Conservation (phyloP, 2,329 filamentous ascomycete species). For the Cytospora mali region DNA sequence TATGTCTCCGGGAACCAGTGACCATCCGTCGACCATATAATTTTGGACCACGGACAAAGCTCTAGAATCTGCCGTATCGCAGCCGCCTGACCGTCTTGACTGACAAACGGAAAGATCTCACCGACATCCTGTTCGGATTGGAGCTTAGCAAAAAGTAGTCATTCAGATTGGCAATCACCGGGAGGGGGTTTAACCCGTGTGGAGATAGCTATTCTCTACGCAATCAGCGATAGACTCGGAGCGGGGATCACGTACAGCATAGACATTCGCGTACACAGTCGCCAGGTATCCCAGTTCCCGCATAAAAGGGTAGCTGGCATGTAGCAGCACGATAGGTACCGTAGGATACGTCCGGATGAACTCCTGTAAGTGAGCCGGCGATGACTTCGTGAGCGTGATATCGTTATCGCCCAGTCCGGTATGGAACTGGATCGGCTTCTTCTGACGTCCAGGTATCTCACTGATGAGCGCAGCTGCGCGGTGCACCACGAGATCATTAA, state of each 20-base stretch:
- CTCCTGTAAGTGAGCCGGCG: slow-evolving; percentile 73
- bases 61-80: slow-evolving; percentile 75
- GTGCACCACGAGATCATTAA: slow-evolving; percentile 73
- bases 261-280: slow-evolving; percentile 76
- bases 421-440: slow-evolving; percentile 82
- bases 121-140: slow-evolving; percentile 63
- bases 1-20: slow-evolving; percentile 81
- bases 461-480: slow-evolving; percentile 62
- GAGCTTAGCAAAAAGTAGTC: background rate
- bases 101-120: slow-evolving; percentile 79
- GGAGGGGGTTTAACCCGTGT: too few relatives aligned
- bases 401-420: slow-evolving; percentile 83
- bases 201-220: too few relatives aligned
- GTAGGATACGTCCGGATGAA: slow-evolving; percentile 70
- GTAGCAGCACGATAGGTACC: slow-evolving; percentile 76
- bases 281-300: slow-evolving; percentile 79
- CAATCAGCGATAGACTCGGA: background rate
- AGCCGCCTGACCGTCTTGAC: slow-evolving; percentile 72
- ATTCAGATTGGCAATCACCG: background rate
- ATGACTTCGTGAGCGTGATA: slow-evolving; percentile 68
- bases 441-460: slow-evolving; percentile 44
- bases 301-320: slow-evolving; percentile 81
- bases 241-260: slow-evolving; percentile 47
- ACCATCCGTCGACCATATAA: slow-evolving; percentile 80
- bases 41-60: slow-evolving; percentile 72